Percentiles rank a stretch among this genome's conserved stretches.
Evolutionary conservation across 1,284 basidiomycete genomes (phyloP).

Genomic region (Trichosporon ovoides): DNA sequence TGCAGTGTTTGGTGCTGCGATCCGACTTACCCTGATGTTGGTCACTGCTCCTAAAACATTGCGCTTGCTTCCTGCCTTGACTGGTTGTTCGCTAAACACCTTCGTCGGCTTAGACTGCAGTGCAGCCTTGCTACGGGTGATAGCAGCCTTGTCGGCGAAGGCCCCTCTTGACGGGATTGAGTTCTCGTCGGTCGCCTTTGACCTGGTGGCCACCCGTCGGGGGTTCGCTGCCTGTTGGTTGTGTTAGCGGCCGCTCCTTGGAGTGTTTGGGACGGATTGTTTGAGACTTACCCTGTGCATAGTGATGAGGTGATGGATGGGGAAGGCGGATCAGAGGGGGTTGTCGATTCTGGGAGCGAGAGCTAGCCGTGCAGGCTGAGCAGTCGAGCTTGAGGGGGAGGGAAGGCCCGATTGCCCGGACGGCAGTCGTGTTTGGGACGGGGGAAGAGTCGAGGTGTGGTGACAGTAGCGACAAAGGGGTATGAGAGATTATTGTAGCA

Average conservation of each 20-base stretch:
- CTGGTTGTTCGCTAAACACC: neutral
- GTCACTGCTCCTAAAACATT: constrained; percentile 40
- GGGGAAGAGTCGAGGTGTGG: too few relatives aligned
- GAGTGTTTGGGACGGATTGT: neutral
- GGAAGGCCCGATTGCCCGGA: neutral
- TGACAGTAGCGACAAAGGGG: too few relatives aligned
- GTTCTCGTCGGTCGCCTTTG: constrained; percentile 42
- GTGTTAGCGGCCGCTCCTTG: too few relatives aligned
- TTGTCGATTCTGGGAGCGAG: too few relatives aligned
- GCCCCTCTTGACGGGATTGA: constrained; percentile 32
- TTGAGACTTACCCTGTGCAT: neutral
- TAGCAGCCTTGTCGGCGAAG: constrained; percentile 24
- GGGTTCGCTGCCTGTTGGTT: constrained; percentile 20
- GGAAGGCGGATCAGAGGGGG: too few relatives aligned
- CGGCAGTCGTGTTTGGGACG: too few relatives aligned
- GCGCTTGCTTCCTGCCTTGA: constrained; percentile 42
- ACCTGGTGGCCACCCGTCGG: constrained; percentile 31
- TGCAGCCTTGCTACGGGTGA: constrained; percentile 8
- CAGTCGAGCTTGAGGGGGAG: neutral
- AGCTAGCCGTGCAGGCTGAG: too few relatives aligned
- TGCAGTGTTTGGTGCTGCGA: neutral
- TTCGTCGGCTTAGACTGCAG: neutral
- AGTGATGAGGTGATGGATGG: neutral
- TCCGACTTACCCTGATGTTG: constrained; percentile 26
- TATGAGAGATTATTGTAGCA: too few relatives aligned